Evolutionary conservation across 2,329 filamentous ascomycete genomes (phyloP).

Genomic region (Fusarium sp.): DNA sequence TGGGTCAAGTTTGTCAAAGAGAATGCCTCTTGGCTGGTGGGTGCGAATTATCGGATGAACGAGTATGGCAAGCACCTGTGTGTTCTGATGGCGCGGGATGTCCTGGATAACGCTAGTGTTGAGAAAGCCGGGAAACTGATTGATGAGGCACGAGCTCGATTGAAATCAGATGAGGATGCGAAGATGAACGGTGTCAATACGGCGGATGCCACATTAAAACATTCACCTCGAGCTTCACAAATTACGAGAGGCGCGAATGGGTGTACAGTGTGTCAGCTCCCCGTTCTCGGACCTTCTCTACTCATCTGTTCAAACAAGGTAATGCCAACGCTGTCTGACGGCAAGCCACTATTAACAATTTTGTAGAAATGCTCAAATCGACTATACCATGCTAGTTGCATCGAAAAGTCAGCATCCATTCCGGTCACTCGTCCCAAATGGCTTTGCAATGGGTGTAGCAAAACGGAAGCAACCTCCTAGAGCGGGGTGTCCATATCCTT

Average conservation of each 20-base stretch:
- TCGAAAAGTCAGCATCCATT: constrained; percentile 47
- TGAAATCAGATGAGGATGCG: constrained; percentile 12
- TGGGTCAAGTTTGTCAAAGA: constrained; percentile 61
- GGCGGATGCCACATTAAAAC: constrained; percentile 32
- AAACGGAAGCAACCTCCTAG: constrained; percentile 38
- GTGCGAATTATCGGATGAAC: constrained; percentile 55
- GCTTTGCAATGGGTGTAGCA: constrained; percentile 55
- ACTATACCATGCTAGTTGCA: constrained; percentile 60
- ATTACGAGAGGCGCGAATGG: constrained; percentile 55
- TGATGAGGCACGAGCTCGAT: constrained; percentile 50
- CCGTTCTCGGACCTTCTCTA: constrained; percentile 56
- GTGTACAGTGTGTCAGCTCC: constrained; percentile 57
- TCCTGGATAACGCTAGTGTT: constrained; percentile 56
- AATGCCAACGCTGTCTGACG: constrained; percentile 31
- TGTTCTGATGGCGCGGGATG: constrained; percentile 58
- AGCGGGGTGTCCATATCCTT: constrained; percentile 30
- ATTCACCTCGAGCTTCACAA: constrained; percentile 46
- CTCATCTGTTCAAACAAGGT: constrained; percentile 62
- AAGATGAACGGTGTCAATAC: constrained; percentile 15
- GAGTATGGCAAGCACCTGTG: constrained; percentile 65
- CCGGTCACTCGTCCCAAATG: constrained; percentile 50
- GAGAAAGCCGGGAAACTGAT: constrained; percentile 53
- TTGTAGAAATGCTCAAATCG: constrained; percentile 52
- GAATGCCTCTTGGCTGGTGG: constrained; percentile 62
- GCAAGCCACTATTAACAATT: constrained; percentile 23